These are phyloP conservation scores for Aspergillus caelatus DNA, from an alignment of 2,329 filamentous ascomycete genomes.

Conservation along the genomic window DNA sequence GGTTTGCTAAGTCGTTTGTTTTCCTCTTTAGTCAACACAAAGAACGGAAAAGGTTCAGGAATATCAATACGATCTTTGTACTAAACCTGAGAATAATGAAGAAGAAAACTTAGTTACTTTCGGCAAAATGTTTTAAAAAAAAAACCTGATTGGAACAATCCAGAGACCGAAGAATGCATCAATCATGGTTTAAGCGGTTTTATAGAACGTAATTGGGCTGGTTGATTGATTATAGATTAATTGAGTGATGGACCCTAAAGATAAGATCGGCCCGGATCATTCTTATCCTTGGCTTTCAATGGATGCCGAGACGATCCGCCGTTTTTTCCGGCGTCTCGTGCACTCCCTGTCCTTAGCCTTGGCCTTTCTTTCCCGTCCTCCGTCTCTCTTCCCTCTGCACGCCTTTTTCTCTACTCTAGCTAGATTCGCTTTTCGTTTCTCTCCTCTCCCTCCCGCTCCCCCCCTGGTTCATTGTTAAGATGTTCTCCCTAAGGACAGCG, in stretches of 20 bases:
- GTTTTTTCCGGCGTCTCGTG: slow-evolving; percentile 35
- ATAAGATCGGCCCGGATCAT: slow-evolving; percentile 26
- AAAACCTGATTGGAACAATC: not conserved
- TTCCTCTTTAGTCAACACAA: not conserved
- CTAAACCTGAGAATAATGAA: not conserved
- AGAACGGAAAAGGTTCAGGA: not conserved
- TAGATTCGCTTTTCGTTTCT: slow-evolving; percentile 13
- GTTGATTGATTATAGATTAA: not conserved
- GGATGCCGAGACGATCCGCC: slow-evolving; percentile 40
- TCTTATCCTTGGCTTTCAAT: slow-evolving; percentile 13
- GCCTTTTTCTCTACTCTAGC: slow-evolving; percentile 6
- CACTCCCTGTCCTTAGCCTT: slow-evolving; percentile 7
- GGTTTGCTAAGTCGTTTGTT: not conserved
- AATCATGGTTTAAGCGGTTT: slow-evolving; percentile 18
- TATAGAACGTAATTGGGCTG: not conserved
- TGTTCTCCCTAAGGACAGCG: slow-evolving; percentile 45
- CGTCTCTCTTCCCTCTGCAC: slow-evolving; percentile 8
- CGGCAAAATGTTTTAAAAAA: not conserved
- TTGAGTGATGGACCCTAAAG: slow-evolving; percentile 10
- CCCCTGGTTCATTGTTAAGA: slow-evolving; percentile 29
- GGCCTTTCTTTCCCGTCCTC: slow-evolving; percentile 13
- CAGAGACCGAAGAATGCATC: not conserved
- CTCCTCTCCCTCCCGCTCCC: slow-evolving; percentile 15
- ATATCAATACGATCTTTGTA: not conserved
- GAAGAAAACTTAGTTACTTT: not conserved